phyloP scores from a whole-genome alignment of 1,284 basidiomycete genomes.

The Cryptococcus sp. region DNA sequence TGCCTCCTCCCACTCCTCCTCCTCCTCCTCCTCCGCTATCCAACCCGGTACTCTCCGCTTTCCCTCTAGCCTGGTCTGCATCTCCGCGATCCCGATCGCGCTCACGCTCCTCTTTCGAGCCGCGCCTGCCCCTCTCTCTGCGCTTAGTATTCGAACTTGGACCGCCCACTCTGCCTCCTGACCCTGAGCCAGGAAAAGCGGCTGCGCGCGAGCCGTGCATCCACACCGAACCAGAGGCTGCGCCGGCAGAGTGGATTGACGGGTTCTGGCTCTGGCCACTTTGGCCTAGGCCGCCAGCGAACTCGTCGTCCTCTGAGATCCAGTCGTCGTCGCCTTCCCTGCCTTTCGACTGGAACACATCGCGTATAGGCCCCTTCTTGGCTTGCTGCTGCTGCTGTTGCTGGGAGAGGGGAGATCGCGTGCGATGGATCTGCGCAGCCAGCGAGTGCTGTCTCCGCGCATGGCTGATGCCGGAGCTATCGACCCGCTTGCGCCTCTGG shows the following conservation, averaged over 20 bases:
- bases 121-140: constrained; percentile 14
- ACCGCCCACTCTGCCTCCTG: not conserved
- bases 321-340: constrained; percentile 47
- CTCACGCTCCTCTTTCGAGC: constrained; percentile 9
- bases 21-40: constrained; percentile 1
- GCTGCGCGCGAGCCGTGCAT: constrained; percentile 15
- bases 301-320: constrained; percentile 55
- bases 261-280: not conserved
- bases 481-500: constrained; percentile 18
- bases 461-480: too few relatives aligned
- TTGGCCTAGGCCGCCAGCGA: constrained; percentile 54
- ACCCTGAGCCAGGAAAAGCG: constrained; percentile 9
- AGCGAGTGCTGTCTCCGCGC: constrained; percentile 19
- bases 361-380: constrained; percentile 40
- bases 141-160: not conserved
- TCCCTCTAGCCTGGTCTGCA: constrained; percentile 10
- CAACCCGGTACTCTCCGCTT: constrained; percentile 6
- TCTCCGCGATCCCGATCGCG: not conserved
- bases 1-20: constrained; percentile 6
- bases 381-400: not conserved
- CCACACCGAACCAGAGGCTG: constrained; percentile 9
- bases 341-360: constrained; percentile 53
- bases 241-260: not conserved
- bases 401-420: constrained; percentile 21
- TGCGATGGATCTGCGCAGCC: constrained; percentile 34